phyloP scores from a whole-genome alignment of 805 yeast species.

The Metschnikowia koreensis region DNA sequence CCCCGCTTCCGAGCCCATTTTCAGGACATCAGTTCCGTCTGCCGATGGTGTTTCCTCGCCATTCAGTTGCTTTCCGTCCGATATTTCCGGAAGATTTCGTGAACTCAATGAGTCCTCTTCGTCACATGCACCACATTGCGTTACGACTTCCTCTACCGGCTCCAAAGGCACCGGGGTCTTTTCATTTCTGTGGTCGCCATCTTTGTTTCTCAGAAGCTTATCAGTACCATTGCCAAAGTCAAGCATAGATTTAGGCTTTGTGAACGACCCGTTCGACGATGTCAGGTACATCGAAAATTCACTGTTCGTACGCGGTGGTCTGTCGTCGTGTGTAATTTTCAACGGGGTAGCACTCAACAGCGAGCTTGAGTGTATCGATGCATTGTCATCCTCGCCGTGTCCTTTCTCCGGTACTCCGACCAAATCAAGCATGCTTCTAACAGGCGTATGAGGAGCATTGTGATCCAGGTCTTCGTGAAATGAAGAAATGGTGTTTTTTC shows the following conservation, averaged over 20 bases:
- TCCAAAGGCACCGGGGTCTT: constrained; percentile 8
- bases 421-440: constrained; percentile 42
- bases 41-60: neutral
- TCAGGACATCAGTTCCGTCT: neutral
- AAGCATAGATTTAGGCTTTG: constrained; percentile 31
- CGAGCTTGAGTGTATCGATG: constrained; percentile 25
- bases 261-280: constrained; percentile 10
- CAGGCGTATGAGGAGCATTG: constrained; percentile 26
- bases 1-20: neutral
- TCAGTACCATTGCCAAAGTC: constrained; percentile 18
- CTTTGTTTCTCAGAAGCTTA: neutral
- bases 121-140: constrained; percentile 1
- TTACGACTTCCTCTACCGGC: constrained; percentile 11
- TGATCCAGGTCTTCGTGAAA: constrained; percentile 12
- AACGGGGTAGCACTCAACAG: constrained; percentile 26
- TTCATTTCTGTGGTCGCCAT: constrained; percentile 6
- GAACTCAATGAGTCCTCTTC: neutral
- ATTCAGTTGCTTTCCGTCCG: neutral
- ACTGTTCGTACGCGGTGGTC: constrained; percentile 9
- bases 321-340: constrained; percentile 16
- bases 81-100: neutral
- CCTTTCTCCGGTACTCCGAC: constrained; percentile 9
- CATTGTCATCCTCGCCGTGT: constrained; percentile 12
- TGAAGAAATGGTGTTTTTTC: constrained; percentile 28
- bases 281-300: constrained; percentile 14